These are phyloP conservation scores for Dendrobium huoshanense DNA, from an alignment of 106 monocot species.

Conservation along the genomic window DNA sequence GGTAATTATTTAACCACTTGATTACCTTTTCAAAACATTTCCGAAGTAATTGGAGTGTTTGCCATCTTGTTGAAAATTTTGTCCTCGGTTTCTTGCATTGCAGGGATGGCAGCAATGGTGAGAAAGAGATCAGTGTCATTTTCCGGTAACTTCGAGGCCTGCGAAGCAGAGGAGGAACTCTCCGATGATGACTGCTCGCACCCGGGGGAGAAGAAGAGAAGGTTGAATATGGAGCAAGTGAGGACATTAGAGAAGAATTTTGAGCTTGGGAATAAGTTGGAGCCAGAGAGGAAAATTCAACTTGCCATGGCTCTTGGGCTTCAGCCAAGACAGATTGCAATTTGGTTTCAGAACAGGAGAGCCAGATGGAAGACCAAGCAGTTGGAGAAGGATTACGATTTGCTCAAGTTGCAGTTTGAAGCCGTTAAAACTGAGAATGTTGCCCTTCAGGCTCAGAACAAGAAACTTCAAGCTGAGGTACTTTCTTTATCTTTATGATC, in stretches of 20 bases:
- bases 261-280: conserved; percentile 84
- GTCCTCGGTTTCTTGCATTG: neutral
- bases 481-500: neutral
- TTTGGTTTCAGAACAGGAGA: conserved; percentile 91
- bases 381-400: conserved; percentile 79
- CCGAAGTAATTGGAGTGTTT: neutral
- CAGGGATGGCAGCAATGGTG: conserved; percentile 42
- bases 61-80: neutral
- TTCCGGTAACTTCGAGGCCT: conserved; percentile 23
- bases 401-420: conserved; percentile 68
- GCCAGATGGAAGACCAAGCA: conserved; percentile 95
- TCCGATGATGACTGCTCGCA: conserved; percentile 66
- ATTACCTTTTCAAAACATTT: neutral
- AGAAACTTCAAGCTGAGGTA: conserved; percentile 83
- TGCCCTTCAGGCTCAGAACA: conserved; percentile 66
- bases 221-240: conserved; percentile 87
- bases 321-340: conserved; percentile 83
- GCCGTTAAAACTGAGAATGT: conserved; percentile 59
- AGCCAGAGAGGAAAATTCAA: conserved; percentile 87
- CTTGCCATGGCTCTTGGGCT: conserved; percentile 66
- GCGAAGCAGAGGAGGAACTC: conserved; percentile 64
- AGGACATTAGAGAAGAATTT: conserved; percentile 82
- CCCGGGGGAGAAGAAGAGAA: conserved; percentile 77
- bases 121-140: conserved; percentile 61
- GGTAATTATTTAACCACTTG: neutral